These are phyloP conservation scores for Spiraea crenata DNA, from an alignment of 331 rosid genomes.

Conservation along the genomic window DNA sequence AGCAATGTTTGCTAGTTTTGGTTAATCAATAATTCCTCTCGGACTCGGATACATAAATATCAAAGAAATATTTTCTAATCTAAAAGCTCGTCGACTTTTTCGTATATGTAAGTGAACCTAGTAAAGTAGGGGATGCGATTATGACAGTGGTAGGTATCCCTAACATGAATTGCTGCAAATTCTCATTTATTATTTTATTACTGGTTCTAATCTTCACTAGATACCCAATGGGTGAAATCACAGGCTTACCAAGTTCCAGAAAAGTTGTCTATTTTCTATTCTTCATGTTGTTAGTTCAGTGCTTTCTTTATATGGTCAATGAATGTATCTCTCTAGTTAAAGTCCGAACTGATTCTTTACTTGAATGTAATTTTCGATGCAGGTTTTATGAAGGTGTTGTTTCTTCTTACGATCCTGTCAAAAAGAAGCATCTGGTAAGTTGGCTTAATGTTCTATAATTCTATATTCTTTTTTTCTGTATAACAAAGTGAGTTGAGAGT, in stretches of 20 bases:
- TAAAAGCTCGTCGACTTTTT: neutral
- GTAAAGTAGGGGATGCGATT: neutral
- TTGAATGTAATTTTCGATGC: constrained; percentile 25
- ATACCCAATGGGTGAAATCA: neutral
- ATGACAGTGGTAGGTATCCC: too few relatives aligned
- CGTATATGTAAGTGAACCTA: neutral
- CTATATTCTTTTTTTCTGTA: neutral
- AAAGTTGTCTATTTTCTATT: neutral
- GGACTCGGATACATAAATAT: neutral
- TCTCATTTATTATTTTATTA: neutral
- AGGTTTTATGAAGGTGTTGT: constrained; percentile 80
- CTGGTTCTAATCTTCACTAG: constrained; percentile 7
- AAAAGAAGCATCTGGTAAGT: constrained; percentile 64
- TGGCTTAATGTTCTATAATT: constrained; percentile 16
- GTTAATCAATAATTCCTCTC: neutral
- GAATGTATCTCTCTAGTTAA: neutral
- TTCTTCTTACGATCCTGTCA: constrained; percentile 43
- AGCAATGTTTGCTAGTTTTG: neutral
- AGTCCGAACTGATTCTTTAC: neutral
- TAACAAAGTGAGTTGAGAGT: neutral
- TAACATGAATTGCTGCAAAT: neutral
- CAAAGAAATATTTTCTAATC: neutral
- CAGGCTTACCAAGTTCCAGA: neutral
- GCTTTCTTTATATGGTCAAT: neutral
- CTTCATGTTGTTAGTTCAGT: neutral